Conservation (phyloP, 2,329 filamentous ascomycete genomes). For the Cadophora sp. region DNA sequence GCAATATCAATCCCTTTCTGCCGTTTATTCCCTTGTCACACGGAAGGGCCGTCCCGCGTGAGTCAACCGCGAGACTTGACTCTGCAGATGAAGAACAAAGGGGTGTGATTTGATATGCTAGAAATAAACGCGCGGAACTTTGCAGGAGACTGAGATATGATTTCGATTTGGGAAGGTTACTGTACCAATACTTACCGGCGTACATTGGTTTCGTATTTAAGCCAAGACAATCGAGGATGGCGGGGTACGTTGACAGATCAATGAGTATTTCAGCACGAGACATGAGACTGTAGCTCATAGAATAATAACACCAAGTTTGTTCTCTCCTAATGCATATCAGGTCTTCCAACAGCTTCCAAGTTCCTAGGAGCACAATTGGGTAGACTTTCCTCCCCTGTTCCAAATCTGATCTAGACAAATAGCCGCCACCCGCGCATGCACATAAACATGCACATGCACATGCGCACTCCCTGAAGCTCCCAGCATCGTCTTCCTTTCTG, state of each 20-base stretch:
- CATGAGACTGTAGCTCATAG: no score
- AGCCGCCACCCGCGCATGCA: background rate
- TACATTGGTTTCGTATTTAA: no score
- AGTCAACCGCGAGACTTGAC: background rate
- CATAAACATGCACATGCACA: no score
- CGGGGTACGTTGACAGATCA: no score
- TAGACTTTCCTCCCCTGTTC: background rate
- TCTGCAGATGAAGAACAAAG: background rate
- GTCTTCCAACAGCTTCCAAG: no score
- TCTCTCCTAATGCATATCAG: no score
- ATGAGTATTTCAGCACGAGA: no score
- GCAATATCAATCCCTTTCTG: background rate
- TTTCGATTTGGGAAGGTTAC: no score
- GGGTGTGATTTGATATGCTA: background rate
- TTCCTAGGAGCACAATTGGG: background rate
- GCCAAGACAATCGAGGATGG: no score
- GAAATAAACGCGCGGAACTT: background rate
- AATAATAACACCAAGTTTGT: no score
- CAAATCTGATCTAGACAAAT: background rate
- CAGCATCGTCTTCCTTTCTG: background rate
- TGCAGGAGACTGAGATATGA: background rate
- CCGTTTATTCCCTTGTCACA: background rate
- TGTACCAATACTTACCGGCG: no score
- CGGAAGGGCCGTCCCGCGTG: background rate
- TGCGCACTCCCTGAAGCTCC: no score